Evolutionary conservation across 768 basidiomycete genomes (phyloP).

Genomic region (Panellus pusillus): DNA sequence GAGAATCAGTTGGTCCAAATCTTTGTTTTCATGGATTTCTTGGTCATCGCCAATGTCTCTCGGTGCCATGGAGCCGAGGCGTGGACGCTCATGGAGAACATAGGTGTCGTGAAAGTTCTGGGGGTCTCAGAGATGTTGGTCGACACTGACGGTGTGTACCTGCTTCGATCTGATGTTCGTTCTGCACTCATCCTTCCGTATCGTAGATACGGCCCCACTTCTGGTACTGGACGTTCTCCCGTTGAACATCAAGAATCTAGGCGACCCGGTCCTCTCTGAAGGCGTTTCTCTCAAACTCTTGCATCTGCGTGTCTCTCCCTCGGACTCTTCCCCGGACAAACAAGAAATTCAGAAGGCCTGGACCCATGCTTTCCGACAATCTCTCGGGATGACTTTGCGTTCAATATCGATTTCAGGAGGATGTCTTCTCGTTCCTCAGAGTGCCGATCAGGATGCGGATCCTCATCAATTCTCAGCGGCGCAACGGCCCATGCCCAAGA

Average conservation of each 20-base stretch:
- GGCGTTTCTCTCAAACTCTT: conserved; percentile 14
- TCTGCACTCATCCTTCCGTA: not conserved
- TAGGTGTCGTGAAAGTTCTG: conserved; percentile 10
- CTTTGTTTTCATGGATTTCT: conserved; percentile 18
- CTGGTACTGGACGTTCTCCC: conserved; percentile 18
- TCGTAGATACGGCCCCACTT: conserved; percentile 3
- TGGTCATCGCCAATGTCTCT: conserved; percentile 9
- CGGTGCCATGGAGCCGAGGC: conserved; percentile 10
- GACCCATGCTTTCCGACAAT: conserved; percentile 14
- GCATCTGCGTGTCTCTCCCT: conserved; percentile 10
- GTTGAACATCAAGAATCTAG: conserved; percentile 11
- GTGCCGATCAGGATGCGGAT: not conserved
- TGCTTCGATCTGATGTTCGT: not conserved
- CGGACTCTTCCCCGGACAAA: not conserved
- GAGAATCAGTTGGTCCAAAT: conserved; percentile 12
- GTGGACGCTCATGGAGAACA: conserved; percentile 11
- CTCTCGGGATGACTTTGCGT: conserved; percentile 14
- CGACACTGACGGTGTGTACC: conserved; percentile 1
- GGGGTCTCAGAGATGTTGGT: conserved; percentile 5
- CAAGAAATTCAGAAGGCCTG: conserved; percentile 17
- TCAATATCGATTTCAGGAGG: conserved; percentile 12
- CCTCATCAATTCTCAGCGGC: not conserved
- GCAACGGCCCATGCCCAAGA: conserved; percentile 18
- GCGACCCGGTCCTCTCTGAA: conserved; percentile 1
- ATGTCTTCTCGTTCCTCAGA: not conserved